phyloP scores from a whole-genome alignment of 495 filamentous ascomycete species.

The Aeminium ludgeri region DNA sequence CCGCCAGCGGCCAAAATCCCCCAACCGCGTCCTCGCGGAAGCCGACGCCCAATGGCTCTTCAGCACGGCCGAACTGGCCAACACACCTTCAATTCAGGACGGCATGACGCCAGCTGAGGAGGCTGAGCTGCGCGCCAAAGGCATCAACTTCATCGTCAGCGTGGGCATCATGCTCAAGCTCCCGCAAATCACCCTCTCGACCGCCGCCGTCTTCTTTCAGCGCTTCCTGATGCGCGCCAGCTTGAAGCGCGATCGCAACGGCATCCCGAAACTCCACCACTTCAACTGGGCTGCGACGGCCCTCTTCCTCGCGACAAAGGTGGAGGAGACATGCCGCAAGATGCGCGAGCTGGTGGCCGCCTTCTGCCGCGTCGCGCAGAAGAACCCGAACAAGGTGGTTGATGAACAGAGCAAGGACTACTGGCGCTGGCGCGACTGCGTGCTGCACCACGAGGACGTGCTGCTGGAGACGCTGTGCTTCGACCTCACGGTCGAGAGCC shows the following conservation, averaged over 20 bases:
- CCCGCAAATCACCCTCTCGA: constrained; percentile 76
- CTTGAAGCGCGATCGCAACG: constrained; percentile 42
- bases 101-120: constrained; percentile 63
- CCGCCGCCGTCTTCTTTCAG: constrained; percentile 87
- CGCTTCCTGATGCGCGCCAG: constrained; percentile 82
- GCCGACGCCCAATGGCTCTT: constrained; percentile 75
- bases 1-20: constrained; percentile 21
- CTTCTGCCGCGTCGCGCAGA: constrained; percentile 86
- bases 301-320: constrained; percentile 88
- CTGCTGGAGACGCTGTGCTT: constrained; percentile 88
- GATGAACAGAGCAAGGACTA: constrained; percentile 94
- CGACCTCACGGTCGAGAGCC: constrained; percentile 72
- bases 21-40: constrained; percentile 32
- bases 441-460: constrained; percentile 76
- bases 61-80: constrained; percentile 60
- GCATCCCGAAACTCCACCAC: constrained; percentile 56
- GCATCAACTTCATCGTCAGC: constrained; percentile 89
- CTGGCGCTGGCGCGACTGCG: constrained; percentile 90
- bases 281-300: constrained; percentile 74
- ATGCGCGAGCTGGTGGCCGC: constrained; percentile 85
- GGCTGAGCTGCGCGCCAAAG: constrained; percentile 62
- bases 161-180: constrained; percentile 85
- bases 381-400: constrained; percentile 67
- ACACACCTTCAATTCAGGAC: constrained; percentile 69
- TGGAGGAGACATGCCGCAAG: constrained; percentile 86